Base-by-base conservation (phyloP, 2,329 filamentous ascomycete species). In the Fusarium pseudograminearum region DNA sequence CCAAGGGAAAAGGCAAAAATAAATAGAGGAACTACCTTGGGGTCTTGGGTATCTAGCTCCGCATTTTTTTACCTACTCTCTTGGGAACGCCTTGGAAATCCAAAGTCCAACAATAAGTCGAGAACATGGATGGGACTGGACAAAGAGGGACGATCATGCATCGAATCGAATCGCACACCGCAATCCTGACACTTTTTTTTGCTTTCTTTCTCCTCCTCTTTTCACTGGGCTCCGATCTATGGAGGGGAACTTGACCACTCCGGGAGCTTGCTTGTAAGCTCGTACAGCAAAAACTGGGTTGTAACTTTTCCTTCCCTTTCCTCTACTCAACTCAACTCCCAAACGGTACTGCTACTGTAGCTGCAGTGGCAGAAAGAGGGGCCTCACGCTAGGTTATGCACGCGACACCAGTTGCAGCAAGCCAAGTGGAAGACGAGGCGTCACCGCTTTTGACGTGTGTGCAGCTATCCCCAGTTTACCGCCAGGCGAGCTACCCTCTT, bases 371-470 rank as follows among this genome's bases (percentile, higher is more conserved):
- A 59, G 34, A 61, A 52, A 59, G 40, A 57, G 57, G 51, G 65
- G 54, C 65, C 61, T 64, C 59, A 65, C 71, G 66, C 73, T 74
- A 40, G 36, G 36, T 40, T 74, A 75, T 74, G 74, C 74, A 74
- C 61, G 73, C 73, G 67, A 74, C 71, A 71, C 69, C 72, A 68
- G 73, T 72, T 74, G 61, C 68, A 65, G 61, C 65, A 22, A 67
- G 65, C 59, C 66, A 69, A 63, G 65, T 72, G 66, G 57, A 65
- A 71, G 56, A 28, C 38, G 55, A 46, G 45, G 53, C 61, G 69
- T 69, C 71, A 74, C 71, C 71, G 71, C 71, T 73, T 59, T 65
- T 71, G 61, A 65, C 52, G 56, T 47, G 52, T 65, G 61, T 52
- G 48, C 48, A 52, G 48, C 48, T 52, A 52, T 52, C 48, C 48